These are phyloP conservation scores for Metarhizium robertsii DNA, from an alignment of 2,329 filamentous ascomycete species.

Conservation along the genomic window DNA sequence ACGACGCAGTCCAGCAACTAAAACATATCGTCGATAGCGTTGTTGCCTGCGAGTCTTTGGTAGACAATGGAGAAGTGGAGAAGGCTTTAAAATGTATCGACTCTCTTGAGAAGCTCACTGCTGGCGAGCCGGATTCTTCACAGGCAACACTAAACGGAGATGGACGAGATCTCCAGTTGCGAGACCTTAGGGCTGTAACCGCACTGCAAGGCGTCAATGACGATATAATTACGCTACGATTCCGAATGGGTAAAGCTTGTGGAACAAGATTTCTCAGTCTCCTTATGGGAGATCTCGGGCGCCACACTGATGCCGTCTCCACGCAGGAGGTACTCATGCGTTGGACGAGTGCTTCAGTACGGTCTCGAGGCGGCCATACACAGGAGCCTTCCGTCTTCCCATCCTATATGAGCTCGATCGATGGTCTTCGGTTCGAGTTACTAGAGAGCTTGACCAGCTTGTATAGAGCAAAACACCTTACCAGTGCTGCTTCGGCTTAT, in stretches of 20 bases:
- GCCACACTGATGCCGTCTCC: slow-evolving; percentile 67
- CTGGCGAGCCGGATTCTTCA: slow-evolving; percentile 51
- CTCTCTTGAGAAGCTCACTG: slow-evolving; percentile 67
- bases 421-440: slow-evolving; percentile 61
- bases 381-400: slow-evolving; percentile 63
- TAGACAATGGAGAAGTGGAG: slow-evolving; percentile 75
- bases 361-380: slow-evolving; percentile 57
- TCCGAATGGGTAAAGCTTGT: slow-evolving; percentile 78
- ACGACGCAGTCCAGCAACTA: slow-evolving; percentile 75
- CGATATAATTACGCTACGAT: slow-evolving; percentile 66
- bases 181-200: slow-evolving; percentile 66
- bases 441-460: slow-evolving; percentile 65
- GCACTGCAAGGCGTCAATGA: slow-evolving; percentile 72
- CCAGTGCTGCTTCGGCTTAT: slow-evolving; percentile 70
- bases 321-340: slow-evolving; percentile 66
- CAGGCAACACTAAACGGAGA: slow-evolving; percentile 13
- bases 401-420: slow-evolving; percentile 66
- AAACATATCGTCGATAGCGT: slow-evolving; percentile 68
- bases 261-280: slow-evolving; percentile 71
- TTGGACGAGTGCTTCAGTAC: slow-evolving; percentile 71
- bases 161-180: slow-evolving; percentile 28
- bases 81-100: slow-evolving; percentile 71
- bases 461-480: slow-evolving; percentile 71
- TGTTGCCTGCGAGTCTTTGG: slow-evolving; percentile 65
- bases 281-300: slow-evolving; percentile 70